Percentiles rank a stretch among this genome's conserved stretches.
Evolutionary conservation across 1,139 yeast genomes (phyloP).

Genomic region (Saccharomyces uvarum): DNA sequence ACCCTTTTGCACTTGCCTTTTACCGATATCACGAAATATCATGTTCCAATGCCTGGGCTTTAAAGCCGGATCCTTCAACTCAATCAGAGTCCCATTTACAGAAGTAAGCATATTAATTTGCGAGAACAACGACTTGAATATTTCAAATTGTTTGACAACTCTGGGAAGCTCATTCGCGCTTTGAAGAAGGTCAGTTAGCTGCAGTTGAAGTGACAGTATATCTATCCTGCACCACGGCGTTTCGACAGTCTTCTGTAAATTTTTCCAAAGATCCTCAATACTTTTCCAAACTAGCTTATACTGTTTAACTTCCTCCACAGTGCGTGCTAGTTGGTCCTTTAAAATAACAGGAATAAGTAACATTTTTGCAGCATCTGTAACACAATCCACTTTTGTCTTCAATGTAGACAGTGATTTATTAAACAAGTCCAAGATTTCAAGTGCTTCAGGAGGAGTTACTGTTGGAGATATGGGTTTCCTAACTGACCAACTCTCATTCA

Average conservation of each 20-base stretch:
- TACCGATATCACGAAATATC: slow-evolving; percentile 36
- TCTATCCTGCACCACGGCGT: not conserved
- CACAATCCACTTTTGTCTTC: not conserved
- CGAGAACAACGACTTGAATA: not conserved
- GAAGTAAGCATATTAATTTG: slow-evolving; percentile 31
- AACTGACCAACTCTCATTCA: slow-evolving; percentile 41
- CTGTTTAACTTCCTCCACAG: not conserved
- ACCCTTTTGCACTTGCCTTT: slow-evolving; percentile 3
- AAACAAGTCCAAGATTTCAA: slow-evolving; percentile 35
- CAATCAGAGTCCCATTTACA: slow-evolving; percentile 37
- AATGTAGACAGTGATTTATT: not conserved
- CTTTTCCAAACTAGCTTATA: not conserved
- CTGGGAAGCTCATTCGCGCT: not conserved
- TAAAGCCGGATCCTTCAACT: slow-evolving; percentile 51
- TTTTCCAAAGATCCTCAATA: not conserved
- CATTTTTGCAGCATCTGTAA: not conserved
- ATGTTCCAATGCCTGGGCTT: slow-evolving; percentile 63
- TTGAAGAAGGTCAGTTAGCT: not conserved
- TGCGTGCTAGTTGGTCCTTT: not conserved
- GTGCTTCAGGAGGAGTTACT: slow-evolving; percentile 44
- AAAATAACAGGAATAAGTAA: not conserved
- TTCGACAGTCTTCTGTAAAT: not conserved
- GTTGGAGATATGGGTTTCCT: slow-evolving; percentile 45
- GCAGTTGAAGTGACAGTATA: not conserved
- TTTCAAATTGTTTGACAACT: not conserved